Percentiles rank a stretch among this genome's conserved stretches.
These are phyloP conservation scores for Geotrichum klebahnii DNA, from an alignment of 1,139 yeast genomes.

Conservation along the genomic window DNA sequence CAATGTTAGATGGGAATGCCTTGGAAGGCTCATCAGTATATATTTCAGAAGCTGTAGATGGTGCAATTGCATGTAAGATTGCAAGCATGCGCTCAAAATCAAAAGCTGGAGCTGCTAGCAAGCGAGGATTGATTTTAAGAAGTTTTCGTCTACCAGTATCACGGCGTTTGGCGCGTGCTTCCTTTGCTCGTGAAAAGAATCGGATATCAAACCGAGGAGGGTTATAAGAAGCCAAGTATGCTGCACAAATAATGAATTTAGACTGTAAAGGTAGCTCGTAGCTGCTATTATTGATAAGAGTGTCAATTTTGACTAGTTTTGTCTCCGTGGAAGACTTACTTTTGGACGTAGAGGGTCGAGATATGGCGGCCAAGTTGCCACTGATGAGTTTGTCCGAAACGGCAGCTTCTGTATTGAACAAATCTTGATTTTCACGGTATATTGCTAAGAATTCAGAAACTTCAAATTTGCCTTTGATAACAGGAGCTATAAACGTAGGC, in stretches of 20 bases:
- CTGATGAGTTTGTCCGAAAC: conserved; percentile 34
- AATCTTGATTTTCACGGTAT: conserved; percentile 45
- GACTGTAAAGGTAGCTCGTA: conserved; percentile 49
- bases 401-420: conserved; percentile 45
- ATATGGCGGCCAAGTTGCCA: conserved; percentile 1
- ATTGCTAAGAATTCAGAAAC: conserved; percentile 47
- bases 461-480: conserved; percentile 38
- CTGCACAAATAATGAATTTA: conserved; percentile 61
- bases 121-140: conserved; percentile 49
- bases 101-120: conserved; percentile 58
- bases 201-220: conserved; percentile 58
- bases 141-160: conserved; percentile 44
- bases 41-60: conserved; percentile 30
- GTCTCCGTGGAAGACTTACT: not conserved
- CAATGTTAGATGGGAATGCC: conserved; percentile 43
- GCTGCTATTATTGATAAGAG: conserved; percentile 17
- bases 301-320: not conserved
- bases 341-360: not conserved
- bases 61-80: conserved; percentile 55
- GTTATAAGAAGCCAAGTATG: conserved; percentile 66
- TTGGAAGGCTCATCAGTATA: conserved; percentile 26
- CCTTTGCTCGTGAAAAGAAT: conserved; percentile 57
- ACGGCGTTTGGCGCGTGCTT: conserved; percentile 45
- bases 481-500: conserved; percentile 49
- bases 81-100: conserved; percentile 68